Conservation (phyloP, 73 alveolate species). For the Tetrahymena thermophila region DNA sequence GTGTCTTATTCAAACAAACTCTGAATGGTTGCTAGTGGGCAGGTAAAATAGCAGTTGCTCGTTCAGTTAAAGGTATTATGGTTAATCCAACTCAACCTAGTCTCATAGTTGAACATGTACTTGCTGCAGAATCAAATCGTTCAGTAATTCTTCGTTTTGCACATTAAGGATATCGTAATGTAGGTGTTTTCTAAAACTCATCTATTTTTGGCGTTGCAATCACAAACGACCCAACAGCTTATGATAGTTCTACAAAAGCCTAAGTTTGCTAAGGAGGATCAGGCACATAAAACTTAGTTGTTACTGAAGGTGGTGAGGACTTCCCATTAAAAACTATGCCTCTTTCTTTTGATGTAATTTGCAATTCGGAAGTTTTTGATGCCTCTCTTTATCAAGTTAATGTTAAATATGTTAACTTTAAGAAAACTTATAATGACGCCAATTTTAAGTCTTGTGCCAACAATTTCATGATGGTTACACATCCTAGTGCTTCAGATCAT, state of each 20-base stretch:
- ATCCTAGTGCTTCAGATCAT: slow-evolving; percentile 7
- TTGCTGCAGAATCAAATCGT: not conserved
- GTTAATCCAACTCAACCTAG: not conserved
- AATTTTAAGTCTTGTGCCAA: not conserved
- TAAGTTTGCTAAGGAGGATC: not conserved
- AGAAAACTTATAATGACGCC: not conserved
- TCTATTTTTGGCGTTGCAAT: not conserved
- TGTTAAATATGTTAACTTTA: slow-evolving; percentile 7
- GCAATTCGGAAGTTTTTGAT: slow-evolving; percentile 1
- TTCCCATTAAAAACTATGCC: slow-evolving; percentile 1
- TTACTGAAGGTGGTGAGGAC: not conserved
- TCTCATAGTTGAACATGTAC: not conserved
- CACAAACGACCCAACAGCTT: not conserved
- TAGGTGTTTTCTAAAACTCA: not conserved
- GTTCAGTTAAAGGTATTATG: not conserved
- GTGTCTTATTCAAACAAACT: not conserved
- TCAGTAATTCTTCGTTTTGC: not conserved
- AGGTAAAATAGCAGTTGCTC: not conserved
- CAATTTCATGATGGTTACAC: slow-evolving; percentile 10
- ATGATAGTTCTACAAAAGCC: not conserved
- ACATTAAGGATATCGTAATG: not conserved
- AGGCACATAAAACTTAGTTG: not conserved
- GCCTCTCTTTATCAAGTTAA: not conserved
- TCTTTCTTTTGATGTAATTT: not conserved
- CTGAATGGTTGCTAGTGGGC: not conserved